Percentiles rank a stretch among this genome's conserved stretches.
Evolutionary conservation across 768 basidiomycete species (phyloP).

Genomic region (Suillus variegatus): DNA sequence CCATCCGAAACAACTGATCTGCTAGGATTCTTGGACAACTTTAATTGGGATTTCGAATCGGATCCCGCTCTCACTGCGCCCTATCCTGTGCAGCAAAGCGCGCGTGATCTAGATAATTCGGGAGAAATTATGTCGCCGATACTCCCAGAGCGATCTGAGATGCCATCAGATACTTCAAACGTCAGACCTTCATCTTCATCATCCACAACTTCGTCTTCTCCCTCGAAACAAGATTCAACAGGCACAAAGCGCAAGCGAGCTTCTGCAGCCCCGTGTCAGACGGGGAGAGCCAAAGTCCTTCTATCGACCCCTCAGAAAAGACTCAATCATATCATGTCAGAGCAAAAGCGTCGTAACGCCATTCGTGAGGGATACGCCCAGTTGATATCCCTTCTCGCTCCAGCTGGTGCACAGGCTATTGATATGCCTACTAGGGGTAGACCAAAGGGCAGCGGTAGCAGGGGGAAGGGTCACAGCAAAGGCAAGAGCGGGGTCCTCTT

Average conservation of each 20-base stretch:
- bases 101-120: background rate
- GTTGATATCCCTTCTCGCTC: constrained; percentile 77
- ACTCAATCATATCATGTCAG: constrained; percentile 92
- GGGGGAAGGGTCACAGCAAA: constrained; percentile 69
- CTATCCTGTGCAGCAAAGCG: constrained; percentile 6
- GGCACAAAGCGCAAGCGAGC: constrained; percentile 24
- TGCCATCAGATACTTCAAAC: constrained; percentile 5
- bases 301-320: constrained; percentile 86
- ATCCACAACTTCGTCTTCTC: constrained; percentile 11
- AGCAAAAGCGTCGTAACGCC: constrained; percentile 90
- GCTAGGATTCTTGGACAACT: constrained; percentile 81
- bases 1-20: constrained; percentile 76
- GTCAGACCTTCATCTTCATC: constrained; percentile 10
- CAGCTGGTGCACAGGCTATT: constrained; percentile 70
- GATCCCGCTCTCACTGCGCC: constrained; percentile 30
- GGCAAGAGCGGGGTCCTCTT: constrained; percentile 91
- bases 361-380: constrained; percentile 91
- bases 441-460: constrained; percentile 73
- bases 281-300: constrained; percentile 56
- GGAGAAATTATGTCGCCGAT: constrained; percentile 4
- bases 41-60: constrained; percentile 63
- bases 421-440: constrained; percentile 77
- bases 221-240: constrained; percentile 13
- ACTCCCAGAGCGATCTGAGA: constrained; percentile 3
- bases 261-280: constrained; percentile 24